These are phyloP conservation scores for Phytophthora megakarya DNA, from an alignment of 352 stramenopile genomes.

Conservation along the genomic window DNA sequence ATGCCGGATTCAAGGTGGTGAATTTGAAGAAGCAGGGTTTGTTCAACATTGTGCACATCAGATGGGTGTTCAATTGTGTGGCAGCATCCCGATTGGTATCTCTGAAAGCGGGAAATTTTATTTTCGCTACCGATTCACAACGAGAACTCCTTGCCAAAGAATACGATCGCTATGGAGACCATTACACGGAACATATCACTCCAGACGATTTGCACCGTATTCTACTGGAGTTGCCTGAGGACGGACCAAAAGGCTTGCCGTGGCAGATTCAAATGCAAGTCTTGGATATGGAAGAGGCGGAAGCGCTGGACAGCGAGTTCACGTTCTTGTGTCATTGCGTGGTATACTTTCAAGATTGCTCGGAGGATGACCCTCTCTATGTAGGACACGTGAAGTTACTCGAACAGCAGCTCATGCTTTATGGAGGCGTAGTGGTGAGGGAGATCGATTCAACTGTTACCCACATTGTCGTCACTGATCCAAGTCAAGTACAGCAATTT, in stretches of 20 bases:
- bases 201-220: slow-evolving; percentile 56
- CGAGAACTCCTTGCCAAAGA: slow-evolving; percentile 60
- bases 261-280: slow-evolving; percentile 58
- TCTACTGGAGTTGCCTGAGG: slow-evolving; percentile 43
- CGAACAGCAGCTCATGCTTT: slow-evolving; percentile 64
- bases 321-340: slow-evolving; percentile 82
- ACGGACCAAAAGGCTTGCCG: slow-evolving; percentile 11
- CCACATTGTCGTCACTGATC: slow-evolving; percentile 60
- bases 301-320: slow-evolving; percentile 66
- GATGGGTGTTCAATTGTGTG: slow-evolving; percentile 66
- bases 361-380: slow-evolving; percentile 15
- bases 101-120: slow-evolving; percentile 63
- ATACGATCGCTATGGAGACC: slow-evolving; percentile 75
- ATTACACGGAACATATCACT: slow-evolving; percentile 66
- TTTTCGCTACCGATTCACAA: slow-evolving; percentile 72
- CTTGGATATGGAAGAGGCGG: slow-evolving; percentile 61
- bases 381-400: slow-evolving; percentile 53
- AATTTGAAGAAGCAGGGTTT: slow-evolving; percentile 84
- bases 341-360: slow-evolving; percentile 53
- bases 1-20: slow-evolving; percentile 74
- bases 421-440: slow-evolving; percentile 46
- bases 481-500: slow-evolving; percentile 42
- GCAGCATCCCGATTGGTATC: slow-evolving; percentile 35
- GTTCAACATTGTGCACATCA: slow-evolving; percentile 74
- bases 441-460: slow-evolving; percentile 59